Evolutionary conservation across 176 grass and related monocot species (phyloP), one percentile per base, ranked within the genome.

Genomic region (Poa pratensis): DNA sequence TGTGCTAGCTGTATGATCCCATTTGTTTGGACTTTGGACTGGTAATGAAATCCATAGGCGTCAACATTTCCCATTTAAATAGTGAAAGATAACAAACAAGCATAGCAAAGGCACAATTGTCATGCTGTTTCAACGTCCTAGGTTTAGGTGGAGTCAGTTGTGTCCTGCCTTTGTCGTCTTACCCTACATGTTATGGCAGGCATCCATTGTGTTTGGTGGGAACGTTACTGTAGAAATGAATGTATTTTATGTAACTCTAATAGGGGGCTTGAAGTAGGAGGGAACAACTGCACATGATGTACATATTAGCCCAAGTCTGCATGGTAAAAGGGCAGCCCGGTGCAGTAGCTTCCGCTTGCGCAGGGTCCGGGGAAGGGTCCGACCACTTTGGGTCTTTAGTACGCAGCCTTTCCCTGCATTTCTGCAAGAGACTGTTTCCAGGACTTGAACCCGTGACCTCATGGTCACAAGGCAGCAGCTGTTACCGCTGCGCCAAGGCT

Each of bases 21-120:
- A 23, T 68, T 81, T 51, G 13, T 81, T 81, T 81, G 46, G 20
- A 59, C 34, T 81, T 81, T 81, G 46, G 20, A 59, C 34, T 57
- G n/a, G 35, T 26, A 60, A 40, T 59, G 34, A 9, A 20, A 9
- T 77, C 35, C 35, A 43, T 39, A 78, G 53, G 23, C 23, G 9
- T 48, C 23, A 64, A 48, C 43, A 28, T 79, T 48, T 30, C 28
- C 18, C 11, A 77, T 58, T 57, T n/a, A 54, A 66, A 48, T 20
- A 35, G 32, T 13, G 24, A 34, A 30, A 22, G 13, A 52, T 68
- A 18, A 35, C 18, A 68, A 14, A 80, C 50, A 67, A 50, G 62
- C 45, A 80, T 80, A 54, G 34, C 11, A 81, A 81, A 51, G 32
- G 30, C 13, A 53, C 13, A 43, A 17, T 78, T 57, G 13, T 34